These are phyloP conservation scores for Colletotrichum caudatum DNA, from an alignment of 2,329 filamentous ascomycete species.

Conservation along the genomic window DNA sequence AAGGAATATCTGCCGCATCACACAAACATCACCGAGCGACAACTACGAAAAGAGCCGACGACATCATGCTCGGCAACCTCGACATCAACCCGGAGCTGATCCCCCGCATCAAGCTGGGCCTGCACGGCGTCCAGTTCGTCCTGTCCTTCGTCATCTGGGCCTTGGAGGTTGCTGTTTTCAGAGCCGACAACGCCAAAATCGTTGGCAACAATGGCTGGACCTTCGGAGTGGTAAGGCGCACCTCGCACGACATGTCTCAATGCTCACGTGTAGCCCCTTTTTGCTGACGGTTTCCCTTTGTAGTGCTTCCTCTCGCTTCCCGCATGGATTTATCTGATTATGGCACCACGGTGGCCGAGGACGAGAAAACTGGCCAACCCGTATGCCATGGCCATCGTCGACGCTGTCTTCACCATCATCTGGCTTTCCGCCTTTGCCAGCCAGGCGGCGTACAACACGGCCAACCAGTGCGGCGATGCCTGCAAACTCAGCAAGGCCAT, in stretches of 20 bases:
- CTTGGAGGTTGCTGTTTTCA: conserved; percentile 71
- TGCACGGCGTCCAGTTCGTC: conserved; percentile 68
- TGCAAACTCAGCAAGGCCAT: conserved; percentile 73
- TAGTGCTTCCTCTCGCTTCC: conserved; percentile 75
- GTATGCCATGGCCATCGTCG: conserved; percentile 70
- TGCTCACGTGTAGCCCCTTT: background rate
- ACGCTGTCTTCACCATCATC: conserved; percentile 68
- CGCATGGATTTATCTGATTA: conserved; percentile 73
- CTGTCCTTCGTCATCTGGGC: conserved; percentile 68
- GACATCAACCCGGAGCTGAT: conserved; percentile 67
- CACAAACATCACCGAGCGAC: conserved; percentile 10
- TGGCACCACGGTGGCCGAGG: conserved; percentile 73
- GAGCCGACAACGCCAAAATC: conserved; percentile 60
- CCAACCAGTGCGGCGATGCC: conserved; percentile 64
- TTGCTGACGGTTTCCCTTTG: conserved; percentile 28
- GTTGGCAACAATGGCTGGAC: conserved; percentile 72
- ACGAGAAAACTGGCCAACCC: conserved; percentile 72
- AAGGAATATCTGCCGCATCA: conserved; percentile 11
- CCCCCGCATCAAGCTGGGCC: conserved; percentile 66
- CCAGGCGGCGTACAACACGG: conserved; percentile 73
- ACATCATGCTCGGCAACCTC: conserved; percentile 59
- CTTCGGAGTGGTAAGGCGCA: conserved; percentile 69
- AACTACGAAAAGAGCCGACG: conserved; percentile 7
- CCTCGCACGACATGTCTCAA: conserved; percentile 18
- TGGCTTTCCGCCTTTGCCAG: conserved; percentile 77